Base-by-base conservation (phyloP, 805 yeast species). In the Pichia californica region DNA sequence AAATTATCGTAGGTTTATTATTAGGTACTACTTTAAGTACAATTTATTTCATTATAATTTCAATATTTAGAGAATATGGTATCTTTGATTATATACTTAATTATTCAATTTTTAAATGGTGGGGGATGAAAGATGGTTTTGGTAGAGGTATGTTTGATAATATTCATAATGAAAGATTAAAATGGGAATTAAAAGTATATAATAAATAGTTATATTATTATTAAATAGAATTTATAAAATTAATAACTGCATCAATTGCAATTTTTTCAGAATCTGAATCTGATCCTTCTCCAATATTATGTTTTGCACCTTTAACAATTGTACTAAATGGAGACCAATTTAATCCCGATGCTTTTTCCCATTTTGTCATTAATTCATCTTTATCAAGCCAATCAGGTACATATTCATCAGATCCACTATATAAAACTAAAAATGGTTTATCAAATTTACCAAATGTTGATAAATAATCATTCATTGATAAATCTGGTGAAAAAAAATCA, bases 1-100 rank as follows among this genome's bases (percentile, higher is more conserved):
- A 93, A 62, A 93, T 89, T 1, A 36, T 72, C 10, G 83, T 83
- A 7, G 99, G 99, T 0, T 62, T 74, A 3, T 48, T 71, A 7
- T 59, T 83, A 7, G 98, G 99, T 0, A 52, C 67, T 0, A 53
- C 73, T 0, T 54, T 79, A 8, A 95, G 93, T 0, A 51, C 76
- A 6, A 47, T 60, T 0, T 88, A 82, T 66, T 84, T 76, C 54
- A 47, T 72, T 4, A 57, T 71, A 1, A 73, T 76, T 4, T 66
- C 77, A 0, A 45, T 81, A 7, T 62, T 76, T 5, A 71, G 96
- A 49, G 85, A 79, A 43, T 52, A 76, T 15, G 95, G 95, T 0
- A 43, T 88, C 1, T 67, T 83, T 6, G 78, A 77, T 45, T 77
- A 83, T 81, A 61, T 82, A 6, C 66, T 88, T 26, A 61, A 63